phyloP scores from a whole-genome alignment of 495 filamentous ascomycete genomes.

The Trichoderma gamsii region DNA sequence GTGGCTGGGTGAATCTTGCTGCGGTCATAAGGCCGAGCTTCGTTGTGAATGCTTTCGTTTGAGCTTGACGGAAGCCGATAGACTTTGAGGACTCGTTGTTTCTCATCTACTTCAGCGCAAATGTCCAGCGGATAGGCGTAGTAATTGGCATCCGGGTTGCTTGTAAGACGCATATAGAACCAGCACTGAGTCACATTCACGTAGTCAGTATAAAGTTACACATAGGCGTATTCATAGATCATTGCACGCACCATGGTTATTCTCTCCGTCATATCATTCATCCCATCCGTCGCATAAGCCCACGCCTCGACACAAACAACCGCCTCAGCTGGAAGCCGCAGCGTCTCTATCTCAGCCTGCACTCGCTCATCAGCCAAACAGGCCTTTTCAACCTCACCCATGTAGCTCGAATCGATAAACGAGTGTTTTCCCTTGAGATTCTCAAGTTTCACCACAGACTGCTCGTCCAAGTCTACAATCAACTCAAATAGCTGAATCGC shows the following conservation, averaged over 20 bases:
- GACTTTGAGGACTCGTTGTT: neutral
- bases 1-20: constrained; percentile 61
- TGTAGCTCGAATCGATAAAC: constrained; percentile 8
- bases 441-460: constrained; percentile 73
- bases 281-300: constrained; percentile 16
- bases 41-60: constrained; percentile 40
- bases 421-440: constrained; percentile 59
- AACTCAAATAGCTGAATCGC: neutral
- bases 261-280: constrained; percentile 10
- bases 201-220: neutral
- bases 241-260: constrained; percentile 1
- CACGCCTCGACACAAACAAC: constrained; percentile 68
- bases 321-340: neutral
- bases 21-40: constrained; percentile 37
- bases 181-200: constrained; percentile 15
- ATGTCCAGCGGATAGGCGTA: constrained; percentile 20
- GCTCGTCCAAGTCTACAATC: neutral
- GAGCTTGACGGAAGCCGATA: neutral
- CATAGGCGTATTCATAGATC: neutral
- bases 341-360: neutral
- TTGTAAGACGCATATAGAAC: constrained; percentile 15
- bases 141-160: constrained; percentile 24
- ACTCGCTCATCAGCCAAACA: constrained; percentile 60
- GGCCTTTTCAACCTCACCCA: constrained; percentile 58
- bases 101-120: constrained; percentile 7